Percentiles rank a stretch among this genome's conserved stretches.
These are phyloP conservation scores for Salix caprea DNA, from an alignment of 345 rosid genomes.

Conservation along the genomic window DNA sequence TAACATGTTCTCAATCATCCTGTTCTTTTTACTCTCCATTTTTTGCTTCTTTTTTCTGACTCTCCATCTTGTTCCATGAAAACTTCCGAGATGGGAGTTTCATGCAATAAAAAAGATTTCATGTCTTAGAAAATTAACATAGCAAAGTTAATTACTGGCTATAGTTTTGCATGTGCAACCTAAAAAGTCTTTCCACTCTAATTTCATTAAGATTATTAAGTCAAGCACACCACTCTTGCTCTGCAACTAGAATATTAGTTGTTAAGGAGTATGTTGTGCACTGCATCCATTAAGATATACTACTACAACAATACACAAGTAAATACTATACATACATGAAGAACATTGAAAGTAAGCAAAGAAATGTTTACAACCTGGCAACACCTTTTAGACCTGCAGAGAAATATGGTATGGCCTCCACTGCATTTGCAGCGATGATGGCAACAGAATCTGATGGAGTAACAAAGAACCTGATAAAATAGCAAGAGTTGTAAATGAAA, in stretches of 20 bases:
- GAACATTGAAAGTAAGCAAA: constrained; percentile 1
- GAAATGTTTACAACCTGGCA: constrained; percentile 59
- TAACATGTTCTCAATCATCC: not conserved
- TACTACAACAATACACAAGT: not conserved
- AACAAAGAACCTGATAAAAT: constrained; percentile 74
- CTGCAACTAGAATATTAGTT: not conserved
- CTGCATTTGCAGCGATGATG: constrained; percentile 96
- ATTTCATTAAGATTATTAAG: not conserved
- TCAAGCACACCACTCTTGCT: not conserved
- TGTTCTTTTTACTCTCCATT: not conserved
- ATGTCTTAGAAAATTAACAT: not conserved
- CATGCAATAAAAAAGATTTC: not conserved
- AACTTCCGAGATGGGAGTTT: not conserved
- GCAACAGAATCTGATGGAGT: constrained; percentile 99
- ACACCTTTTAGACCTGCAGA: constrained; percentile 95
- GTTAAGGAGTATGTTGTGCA: not conserved
- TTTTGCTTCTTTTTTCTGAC: not conserved
- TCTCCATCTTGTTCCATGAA: not conserved
- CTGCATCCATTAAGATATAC: not conserved
- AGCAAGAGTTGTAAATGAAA: constrained; percentile 8
- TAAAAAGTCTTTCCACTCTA: not conserved
- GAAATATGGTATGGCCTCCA: constrained; percentile 86
- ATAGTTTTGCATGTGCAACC: not conserved
- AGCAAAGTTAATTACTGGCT: not conserved
- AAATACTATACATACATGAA: not conserved